These are phyloP conservation scores for Alternaria sp. DNA, from an alignment of 2,329 filamentous ascomycete species.

Conservation along the genomic window DNA sequence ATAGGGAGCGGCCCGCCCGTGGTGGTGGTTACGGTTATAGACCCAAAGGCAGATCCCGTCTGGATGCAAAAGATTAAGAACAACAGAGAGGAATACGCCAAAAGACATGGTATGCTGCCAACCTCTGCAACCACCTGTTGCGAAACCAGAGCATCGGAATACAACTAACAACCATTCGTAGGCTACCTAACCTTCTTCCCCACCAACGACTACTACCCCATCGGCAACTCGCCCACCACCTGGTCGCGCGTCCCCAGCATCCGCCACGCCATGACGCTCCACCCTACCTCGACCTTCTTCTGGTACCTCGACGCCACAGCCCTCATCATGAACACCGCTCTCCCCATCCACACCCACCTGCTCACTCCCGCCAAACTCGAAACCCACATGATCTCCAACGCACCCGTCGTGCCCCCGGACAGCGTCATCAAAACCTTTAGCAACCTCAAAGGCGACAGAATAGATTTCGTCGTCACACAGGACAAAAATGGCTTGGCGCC, in stretches of 20 bases:
- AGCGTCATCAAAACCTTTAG: slow-evolving; percentile 95
- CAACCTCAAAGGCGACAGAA: slow-evolving; percentile 77
- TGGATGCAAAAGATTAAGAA: slow-evolving; percentile 79
- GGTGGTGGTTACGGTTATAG: slow-evolving; percentile 86
- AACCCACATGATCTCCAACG: slow-evolving; percentile 81
- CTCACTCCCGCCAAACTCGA: slow-evolving; percentile 74
- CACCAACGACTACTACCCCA: slow-evolving; percentile 76
- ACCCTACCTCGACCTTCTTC: slow-evolving; percentile 79
- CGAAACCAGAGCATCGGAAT: background rate
- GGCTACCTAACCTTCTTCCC: slow-evolving; percentile 89
- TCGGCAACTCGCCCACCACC: slow-evolving; percentile 63
- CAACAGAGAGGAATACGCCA: slow-evolving; percentile 86
- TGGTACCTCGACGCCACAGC: slow-evolving; percentile 88
- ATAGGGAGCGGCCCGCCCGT: slow-evolving; percentile 61
- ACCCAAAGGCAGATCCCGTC: slow-evolving; percentile 69
- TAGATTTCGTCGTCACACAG: slow-evolving; percentile 85
- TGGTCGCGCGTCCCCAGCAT: slow-evolving; percentile 86
- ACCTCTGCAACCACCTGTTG: background rate
- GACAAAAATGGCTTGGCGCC: slow-evolving; percentile 80
- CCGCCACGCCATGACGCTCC: slow-evolving; percentile 84
- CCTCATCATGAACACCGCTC: slow-evolving; percentile 83
- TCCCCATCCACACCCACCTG: slow-evolving; percentile 74
- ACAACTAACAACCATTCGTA: slow-evolving; percentile 51
- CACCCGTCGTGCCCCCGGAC: slow-evolving; percentile 89
- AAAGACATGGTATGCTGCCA: slow-evolving; percentile 72